Percentiles rank a stretch among this genome's conserved stretches.
Evolutionary conservation across 306 rosid species (phyloP).

Genomic region (Abrus pulchellus): DNA sequence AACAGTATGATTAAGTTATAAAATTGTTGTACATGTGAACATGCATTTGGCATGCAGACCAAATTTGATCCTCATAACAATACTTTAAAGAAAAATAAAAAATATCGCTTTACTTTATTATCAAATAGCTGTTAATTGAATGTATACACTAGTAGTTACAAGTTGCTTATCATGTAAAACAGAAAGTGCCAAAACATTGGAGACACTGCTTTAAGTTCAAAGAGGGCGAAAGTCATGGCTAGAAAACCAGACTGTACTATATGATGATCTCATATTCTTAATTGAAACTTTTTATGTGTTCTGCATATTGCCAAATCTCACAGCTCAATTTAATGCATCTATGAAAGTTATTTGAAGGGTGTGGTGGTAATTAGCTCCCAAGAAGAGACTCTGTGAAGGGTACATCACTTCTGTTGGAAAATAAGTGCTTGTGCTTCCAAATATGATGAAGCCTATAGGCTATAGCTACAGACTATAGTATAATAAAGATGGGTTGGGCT

Average conservation of each 20-base stretch:
- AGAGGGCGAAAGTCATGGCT: too few relatives aligned
- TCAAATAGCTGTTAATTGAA: not conserved
- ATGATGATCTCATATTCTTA: too few relatives aligned
- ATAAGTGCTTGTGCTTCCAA: not conserved
- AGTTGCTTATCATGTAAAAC: not conserved
- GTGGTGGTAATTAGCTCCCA: conserved; percentile 2
- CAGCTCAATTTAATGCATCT: not conserved
- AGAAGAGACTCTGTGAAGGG: not conserved
- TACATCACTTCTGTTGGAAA: not conserved
- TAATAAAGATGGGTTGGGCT: not conserved
- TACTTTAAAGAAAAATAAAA: too few relatives aligned
- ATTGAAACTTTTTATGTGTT: not conserved
- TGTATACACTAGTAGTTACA: not conserved
- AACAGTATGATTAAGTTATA: too few relatives aligned
- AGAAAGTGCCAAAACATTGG: not conserved
- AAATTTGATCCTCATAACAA: too few relatives aligned
- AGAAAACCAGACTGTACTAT: too few relatives aligned
- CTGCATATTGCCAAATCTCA: not conserved
- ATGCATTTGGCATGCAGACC: not conserved
- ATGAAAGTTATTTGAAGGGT: not conserved
- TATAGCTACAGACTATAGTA: not conserved
- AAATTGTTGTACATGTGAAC: too few relatives aligned
- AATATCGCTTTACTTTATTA: too few relatives aligned
- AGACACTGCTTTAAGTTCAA: not conserved
- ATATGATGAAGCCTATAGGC: not conserved